These are phyloP conservation scores for Fusarium aywerte DNA, from an alignment of 2,329 filamentous ascomycete genomes.

Conservation along the genomic window DNA sequence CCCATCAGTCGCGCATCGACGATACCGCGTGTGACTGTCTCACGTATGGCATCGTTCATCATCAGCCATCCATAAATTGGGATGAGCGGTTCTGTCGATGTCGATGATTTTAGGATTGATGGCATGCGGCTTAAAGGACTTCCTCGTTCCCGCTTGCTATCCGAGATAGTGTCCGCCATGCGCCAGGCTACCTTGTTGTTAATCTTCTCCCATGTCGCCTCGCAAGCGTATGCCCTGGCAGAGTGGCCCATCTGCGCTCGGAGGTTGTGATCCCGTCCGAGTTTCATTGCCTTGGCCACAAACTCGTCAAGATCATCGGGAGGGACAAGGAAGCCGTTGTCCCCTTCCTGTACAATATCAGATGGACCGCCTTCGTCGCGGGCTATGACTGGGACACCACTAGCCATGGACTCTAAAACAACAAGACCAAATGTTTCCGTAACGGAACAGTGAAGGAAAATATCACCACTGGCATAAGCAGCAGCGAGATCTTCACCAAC, in stretches of 20 bases:
- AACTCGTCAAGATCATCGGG: conserved; percentile 70
- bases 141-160: conserved; percentile 53
- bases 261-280: conserved; percentile 59
- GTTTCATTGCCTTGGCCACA: conserved; percentile 61
- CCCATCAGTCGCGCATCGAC: conserved; percentile 58
- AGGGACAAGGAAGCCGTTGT: conserved; percentile 69
- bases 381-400: conserved; percentile 74
- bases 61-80: conserved; percentile 59
- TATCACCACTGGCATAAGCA: conserved; percentile 73
- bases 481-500: conserved; percentile 69
- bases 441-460: conserved; percentile 78
- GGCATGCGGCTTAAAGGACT: conserved; percentile 20
- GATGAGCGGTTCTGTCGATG: conserved; percentile 48
- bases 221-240: conserved; percentile 66
- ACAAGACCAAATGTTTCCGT: conserved; percentile 79
- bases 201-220: conserved; percentile 77
- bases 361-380: conserved; percentile 76
- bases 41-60: conserved; percentile 55
- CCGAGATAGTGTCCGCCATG: conserved; percentile 65
- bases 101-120: conserved; percentile 25
- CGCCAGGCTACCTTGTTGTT: conserved; percentile 75
- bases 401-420: conserved; percentile 77
- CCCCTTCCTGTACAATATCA: conserved; percentile 70
- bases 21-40: conserved; percentile 50
- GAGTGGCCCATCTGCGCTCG: conserved; percentile 58